Base-by-base conservation (phyloP, 805 yeast genomes). In the Pichia sporocuriosa region DNA sequence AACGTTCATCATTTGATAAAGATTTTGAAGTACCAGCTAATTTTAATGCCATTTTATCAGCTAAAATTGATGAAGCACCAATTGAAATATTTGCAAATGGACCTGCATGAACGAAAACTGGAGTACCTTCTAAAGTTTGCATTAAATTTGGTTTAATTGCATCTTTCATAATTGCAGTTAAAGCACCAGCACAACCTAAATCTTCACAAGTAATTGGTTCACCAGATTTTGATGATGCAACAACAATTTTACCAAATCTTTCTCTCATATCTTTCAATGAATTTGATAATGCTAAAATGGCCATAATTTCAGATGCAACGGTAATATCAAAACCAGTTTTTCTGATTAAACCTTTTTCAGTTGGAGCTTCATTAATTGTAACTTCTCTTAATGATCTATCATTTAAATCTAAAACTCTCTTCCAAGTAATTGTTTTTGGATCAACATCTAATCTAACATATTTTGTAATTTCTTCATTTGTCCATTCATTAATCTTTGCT, bases 81-180 rank as follows among this genome's bases (percentile, higher is more conserved):
- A 90, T 90, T 26, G 96, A 85, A 51, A 90, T 90, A 67, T 90
- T 90, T 51, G 97, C 97, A 63, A 90, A 90, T 23, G 97, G 97
- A 49, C 97, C 97, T 31, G 97, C 97, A 61, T 90, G 97, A 16
- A 90, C 96, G 57, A 90, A 79, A 21, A 90, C 97, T 6, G 97
- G 97, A 7, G 97, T 89, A 46, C 97, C 97, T 67, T 90, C 97
- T 47, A 90, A 73, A 38, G 97, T 86, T 67, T 90, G 97, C 97
- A 90, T 90, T 61, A 90, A 66, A 61, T 86, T 90, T 51, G 97
- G 97, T 69, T 89, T 90, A 61, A 90, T 81, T 20, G 97, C 96
- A 60, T 90, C 97, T 68, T 88, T 90, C 73, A 90, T 70, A 57
- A 90, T 72, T 11, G 97, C 97, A 37, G 97, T 83, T 48, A 90